Percentiles rank a stretch among this genome's conserved stretches.
phyloP scores from a whole-genome alignment of 139 green algal genomes.

The Haematococcus lacustris region DNA sequence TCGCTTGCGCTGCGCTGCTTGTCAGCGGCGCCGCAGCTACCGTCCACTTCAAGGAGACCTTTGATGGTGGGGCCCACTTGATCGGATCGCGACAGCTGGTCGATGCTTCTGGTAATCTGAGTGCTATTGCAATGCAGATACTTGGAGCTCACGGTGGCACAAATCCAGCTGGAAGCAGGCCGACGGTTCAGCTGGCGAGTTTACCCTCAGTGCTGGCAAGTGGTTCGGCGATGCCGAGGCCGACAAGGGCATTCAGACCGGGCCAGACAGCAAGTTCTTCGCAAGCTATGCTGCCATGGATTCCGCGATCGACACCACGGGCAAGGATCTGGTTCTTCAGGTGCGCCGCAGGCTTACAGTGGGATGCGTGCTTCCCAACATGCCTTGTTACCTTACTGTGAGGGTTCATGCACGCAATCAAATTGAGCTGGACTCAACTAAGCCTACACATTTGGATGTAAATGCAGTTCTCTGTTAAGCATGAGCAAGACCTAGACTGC shows the following conservation, averaged over 20 bases:
- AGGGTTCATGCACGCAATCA: no score
- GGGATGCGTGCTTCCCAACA: no score
- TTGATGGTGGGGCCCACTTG: no score
- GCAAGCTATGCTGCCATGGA: constrained; percentile 49
- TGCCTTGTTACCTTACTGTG: no score
- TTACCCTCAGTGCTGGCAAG: constrained; percentile 60
- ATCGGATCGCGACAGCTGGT: no score
- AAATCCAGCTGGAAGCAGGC: constrained; percentile 64
- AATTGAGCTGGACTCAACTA: no score
- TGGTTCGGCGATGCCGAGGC: constrained; percentile 52
- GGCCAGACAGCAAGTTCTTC: constrained; percentile 73
- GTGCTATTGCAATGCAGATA: background rate
- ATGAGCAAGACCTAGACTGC: constrained; percentile 86
- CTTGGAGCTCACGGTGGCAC: constrained; percentile 64
- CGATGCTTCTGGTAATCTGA: no score
- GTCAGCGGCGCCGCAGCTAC: constrained; percentile 22
- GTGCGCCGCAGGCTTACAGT: no score
- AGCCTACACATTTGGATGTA: no score
- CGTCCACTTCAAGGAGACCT: constrained; percentile 70
- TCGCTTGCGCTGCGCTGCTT: no score
- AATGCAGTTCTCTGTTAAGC: constrained; percentile 81
- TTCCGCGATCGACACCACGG: constrained; percentile 68
- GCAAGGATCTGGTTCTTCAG: constrained; percentile 81
- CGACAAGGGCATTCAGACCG: constrained; percentile 74
- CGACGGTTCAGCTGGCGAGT: constrained; percentile 63